Evolutionary conservation across 495 filamentous ascomycete genomes (phyloP).

Genomic region (Aspergillus conjunctus): DNA sequence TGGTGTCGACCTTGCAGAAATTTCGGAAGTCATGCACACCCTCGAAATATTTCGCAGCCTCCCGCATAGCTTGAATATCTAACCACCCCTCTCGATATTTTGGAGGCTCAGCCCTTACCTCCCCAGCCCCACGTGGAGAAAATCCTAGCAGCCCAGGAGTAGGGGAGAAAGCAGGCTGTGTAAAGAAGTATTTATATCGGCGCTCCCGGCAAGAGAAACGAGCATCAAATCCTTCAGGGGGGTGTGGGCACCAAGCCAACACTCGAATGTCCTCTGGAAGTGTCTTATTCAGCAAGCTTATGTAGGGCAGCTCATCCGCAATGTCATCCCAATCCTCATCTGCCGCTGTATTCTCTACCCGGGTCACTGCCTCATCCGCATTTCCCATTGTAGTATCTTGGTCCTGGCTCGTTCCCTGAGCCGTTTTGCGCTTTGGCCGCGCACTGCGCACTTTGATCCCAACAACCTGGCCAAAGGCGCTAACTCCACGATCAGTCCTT

Average conservation of each 20-base stretch:
- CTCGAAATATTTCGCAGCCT: conserved; percentile 74
- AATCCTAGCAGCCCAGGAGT: conserved; percentile 43
- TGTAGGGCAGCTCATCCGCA: conserved; percentile 80
- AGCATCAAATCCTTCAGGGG: conserved; percentile 78
- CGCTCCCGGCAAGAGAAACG: conserved; percentile 91
- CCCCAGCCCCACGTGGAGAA: conserved; percentile 24
- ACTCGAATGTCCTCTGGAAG: conserved; percentile 87
- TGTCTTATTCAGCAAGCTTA: conserved; percentile 76
- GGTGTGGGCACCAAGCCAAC: conserved; percentile 88
- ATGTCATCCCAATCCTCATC: conserved; percentile 68
- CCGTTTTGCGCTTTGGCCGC: conserved; percentile 50
- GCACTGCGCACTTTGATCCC: conserved; percentile 78
- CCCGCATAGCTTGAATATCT: conserved; percentile 82
- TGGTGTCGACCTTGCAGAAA: conserved; percentile 87
- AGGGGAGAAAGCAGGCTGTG: conserved; percentile 81
- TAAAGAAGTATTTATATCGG: conserved; percentile 95
- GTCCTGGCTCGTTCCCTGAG: background rate
- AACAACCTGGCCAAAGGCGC: conserved; percentile 96
- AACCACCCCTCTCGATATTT: conserved; percentile 60
- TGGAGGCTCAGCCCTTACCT: conserved; percentile 24
- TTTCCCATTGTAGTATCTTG: conserved; percentile 22
- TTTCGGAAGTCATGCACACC: conserved; percentile 95
- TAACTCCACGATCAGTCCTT: conserved; percentile 88
- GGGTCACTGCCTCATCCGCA: conserved; percentile 28
- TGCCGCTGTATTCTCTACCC: conserved; percentile 32